These are phyloP conservation scores for Pyrenophora seminiperda DNA, from an alignment of 2,329 filamentous ascomycete genomes.

Conservation along the genomic window DNA sequence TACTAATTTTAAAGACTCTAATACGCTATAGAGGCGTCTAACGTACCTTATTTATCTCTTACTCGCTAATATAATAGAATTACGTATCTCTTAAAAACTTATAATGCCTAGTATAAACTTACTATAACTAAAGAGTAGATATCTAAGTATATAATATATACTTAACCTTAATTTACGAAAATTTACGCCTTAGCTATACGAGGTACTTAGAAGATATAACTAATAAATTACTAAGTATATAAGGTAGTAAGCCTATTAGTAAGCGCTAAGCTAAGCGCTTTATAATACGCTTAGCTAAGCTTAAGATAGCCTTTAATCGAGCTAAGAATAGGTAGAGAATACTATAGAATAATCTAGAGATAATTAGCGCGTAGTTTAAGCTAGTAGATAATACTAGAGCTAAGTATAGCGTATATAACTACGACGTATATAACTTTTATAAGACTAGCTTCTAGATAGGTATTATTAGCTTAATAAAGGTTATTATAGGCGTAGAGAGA, in stretches of 20 bases:
- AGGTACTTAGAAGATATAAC: constrained; percentile 25
- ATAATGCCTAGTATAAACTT: too few species aligned
- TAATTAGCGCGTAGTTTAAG: constrained; percentile 18
- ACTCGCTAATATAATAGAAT: too few species aligned
- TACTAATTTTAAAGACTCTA: too few species aligned
- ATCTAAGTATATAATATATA: constrained; percentile 14
- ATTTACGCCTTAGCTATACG: constrained; percentile 14
- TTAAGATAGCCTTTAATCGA: constrained; percentile 22
- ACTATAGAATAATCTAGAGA: constrained; percentile 14
- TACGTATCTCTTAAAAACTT: too few species aligned
- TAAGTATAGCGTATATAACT: too few species aligned
- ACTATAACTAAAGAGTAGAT: too few species aligned
- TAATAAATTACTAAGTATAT: constrained; percentile 21
- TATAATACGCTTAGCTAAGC: constrained; percentile 17
- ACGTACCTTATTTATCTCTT: too few species aligned
- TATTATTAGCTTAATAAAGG: neutral
- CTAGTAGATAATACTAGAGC: constrained; percentile 12
- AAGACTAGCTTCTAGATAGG: too few species aligned
- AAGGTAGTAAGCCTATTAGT: constrained; percentile 12
- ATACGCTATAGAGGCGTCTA: too few species aligned
- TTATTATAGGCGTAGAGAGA: neutral
- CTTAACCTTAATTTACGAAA: constrained; percentile 21
- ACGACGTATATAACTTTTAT: too few species aligned
- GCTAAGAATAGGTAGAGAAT: constrained; percentile 14
- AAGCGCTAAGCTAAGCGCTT: constrained; percentile 21